Evolutionary conservation across 768 basidiomycete species (phyloP), one percentile per base, ranked within the genome.

Genomic region (Russula olivacea): DNA sequence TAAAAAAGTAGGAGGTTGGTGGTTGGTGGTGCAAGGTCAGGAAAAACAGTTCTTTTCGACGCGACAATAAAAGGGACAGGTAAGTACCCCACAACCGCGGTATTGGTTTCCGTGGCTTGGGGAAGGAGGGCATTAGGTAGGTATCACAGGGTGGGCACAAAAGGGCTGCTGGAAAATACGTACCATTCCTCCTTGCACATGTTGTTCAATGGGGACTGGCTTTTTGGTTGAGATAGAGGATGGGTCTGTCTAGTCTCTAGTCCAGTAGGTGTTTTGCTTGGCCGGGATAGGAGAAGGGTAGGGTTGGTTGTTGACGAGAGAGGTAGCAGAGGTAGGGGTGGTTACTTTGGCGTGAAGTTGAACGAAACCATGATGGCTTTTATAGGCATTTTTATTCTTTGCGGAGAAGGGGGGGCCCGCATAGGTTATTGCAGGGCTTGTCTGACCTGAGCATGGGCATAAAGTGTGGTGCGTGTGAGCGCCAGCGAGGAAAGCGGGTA

Each of bases 111-210:
- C 67, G 32, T 53, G 57, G 19, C 67, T 68, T 49, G 21, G n/a
- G 38, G 34, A 12, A 14, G 55, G 28, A 4, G 36, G 11, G 41
- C 56, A 40, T 55, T 14, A 41, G 45, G 40, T 19, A 34, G 19
- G 19, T 23, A 36, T 15, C 30, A 28, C 45, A 28, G 28, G n/a
- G 8, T 8, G 17, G 8, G n/a, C 4, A 7, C 10, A 32, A 17
- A n/a, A 49, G 25, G 17, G 41, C 1, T 34, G 11, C 6, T 9
- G 3, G 8, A 30, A 25, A 1, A 15, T 50, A 51, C 67, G 12
- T 38, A 67, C 67, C 67, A 68, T 55, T 68, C 67, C 19, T 68
- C 67, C 55, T 47, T 60, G 47, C 67, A 68, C 67, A 68, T 68
- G 17, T 58, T n/a, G 32, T 36, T 36, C 1, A 57, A 23, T 23